Base-by-base conservation (phyloP, 2,329 filamentous ascomycete species). In the Colletotrichum sp. region DNA sequence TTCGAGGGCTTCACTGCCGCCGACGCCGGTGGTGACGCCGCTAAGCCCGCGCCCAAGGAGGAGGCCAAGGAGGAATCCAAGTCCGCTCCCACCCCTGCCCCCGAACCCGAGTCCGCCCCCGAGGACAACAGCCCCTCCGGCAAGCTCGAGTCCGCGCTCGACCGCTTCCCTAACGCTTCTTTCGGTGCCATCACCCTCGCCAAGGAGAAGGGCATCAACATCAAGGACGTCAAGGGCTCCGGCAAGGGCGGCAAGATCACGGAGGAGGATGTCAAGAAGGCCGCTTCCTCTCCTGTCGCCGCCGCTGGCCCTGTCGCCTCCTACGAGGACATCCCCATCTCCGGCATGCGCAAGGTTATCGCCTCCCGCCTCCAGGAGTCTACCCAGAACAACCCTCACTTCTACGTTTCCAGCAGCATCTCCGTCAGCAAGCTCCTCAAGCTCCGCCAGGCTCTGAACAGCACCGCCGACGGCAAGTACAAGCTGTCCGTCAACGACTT, bases 401-500 rank as follows among this genome's bases (percentile, higher is more conserved):
- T 98, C 92, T 99, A 96, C 85, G 96, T 99, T 82, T 95, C 95
- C 81, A 94, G 95, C 82, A 93, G 92, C 81, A 92, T 99, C 84
- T 99, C 96, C 75, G 97, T 99, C 79, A 92, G 90, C 86, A 99
- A 99, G 92, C 95, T 99, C 65, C 90, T 98, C 83, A 99, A 98
- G 91, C 96, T 99, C 81, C 96, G 97, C 83, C 92, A 95, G 88
- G 96, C 96, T 75, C 92, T 99, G 80, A 99, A 99, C 89, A 92
- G 93, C 84, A 93, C 95, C 15, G 90, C 95, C 64, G 94, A 98
- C 78, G 97, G 96, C 88, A 93, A 96, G 87, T 99, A 98, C 92
- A 99, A 98, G 92, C 95, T 99, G 76, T 98, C 96, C n/a, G 95
- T 99, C 88, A 99, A 99, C 88, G 97, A 99, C 88, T 98, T 99